Evolutionary conservation across 768 basidiomycete species (phyloP), one percentile per base, ranked within the genome.

Genomic region (Plicaturopsis crispa): DNA sequence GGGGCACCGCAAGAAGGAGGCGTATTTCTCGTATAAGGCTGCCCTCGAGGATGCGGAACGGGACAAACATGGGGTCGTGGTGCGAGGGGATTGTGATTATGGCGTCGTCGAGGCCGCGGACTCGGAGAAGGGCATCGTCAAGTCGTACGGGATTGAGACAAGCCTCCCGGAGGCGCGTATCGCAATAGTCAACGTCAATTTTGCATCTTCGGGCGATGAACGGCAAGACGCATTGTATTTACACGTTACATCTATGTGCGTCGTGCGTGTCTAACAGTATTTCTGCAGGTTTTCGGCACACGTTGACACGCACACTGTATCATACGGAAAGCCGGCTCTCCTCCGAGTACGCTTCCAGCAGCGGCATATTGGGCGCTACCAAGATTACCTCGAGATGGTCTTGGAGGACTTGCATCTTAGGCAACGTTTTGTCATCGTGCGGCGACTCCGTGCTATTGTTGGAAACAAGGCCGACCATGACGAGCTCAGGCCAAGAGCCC

Each of bases 41-140:
- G 70, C 64, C 0, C 39, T 76, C 11, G 71, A 74, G 8, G 72
- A 73, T 30, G 70, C 75, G 0, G 70, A 75, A 36, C 65, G 63
- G 30, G 75, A 80, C 43, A 75, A 74, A 37, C 59, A 78, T 33
- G 74, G 72, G 1, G 53, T 79, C 6, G 46, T 50, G 0, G 52
- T 81, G 3, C 53, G 59, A 4, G 67, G 66, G 2, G 53, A 58
- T 5, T 51, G 73, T 10, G 67, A 81, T 47, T 72, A 80, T 36
- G 75, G 65, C 3, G 57, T 79, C 24, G 49, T 80, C 4, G 67
- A 72, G n/a, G 50, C 56, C 3, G 40, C 41, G 1, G 52, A 48
- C n/a, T 65, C 62, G 1, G 31, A 39, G 6, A 33, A 21, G 13
- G 52, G 50, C 2, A 41, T 48, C 18, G 33, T 24, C 6, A 39